These are phyloP conservation scores for Trichophyton schoenleinii DNA, from an alignment of 2,329 filamentous ascomycete species.

Conservation along the genomic window DNA sequence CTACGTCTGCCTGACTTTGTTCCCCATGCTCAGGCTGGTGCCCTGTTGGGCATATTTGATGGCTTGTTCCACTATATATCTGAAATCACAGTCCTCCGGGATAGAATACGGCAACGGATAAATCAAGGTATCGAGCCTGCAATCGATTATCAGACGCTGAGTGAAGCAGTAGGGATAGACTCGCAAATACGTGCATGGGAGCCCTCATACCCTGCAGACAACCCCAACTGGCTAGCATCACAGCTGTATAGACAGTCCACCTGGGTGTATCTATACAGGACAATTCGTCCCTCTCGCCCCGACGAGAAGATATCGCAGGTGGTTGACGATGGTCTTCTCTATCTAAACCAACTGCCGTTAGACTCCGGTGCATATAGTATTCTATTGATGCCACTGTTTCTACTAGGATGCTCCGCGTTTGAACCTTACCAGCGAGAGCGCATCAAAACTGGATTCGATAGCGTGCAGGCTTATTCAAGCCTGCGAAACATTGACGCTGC, in stretches of 20 bases:
- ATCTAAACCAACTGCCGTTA: conserved; percentile 42
- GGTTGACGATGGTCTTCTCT: conserved; percentile 47
- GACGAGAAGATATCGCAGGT: conserved; percentile 44
- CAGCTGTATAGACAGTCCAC: conserved; percentile 51
- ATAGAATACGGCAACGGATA: conserved; percentile 59
- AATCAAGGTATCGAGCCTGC: conserved; percentile 49
- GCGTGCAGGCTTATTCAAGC: conserved; percentile 43
- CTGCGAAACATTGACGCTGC: conserved; percentile 48
- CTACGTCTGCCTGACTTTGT: conserved; percentile 44
- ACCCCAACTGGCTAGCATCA: conserved; percentile 43
- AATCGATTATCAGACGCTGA: conserved; percentile 61
- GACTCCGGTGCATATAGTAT: conserved; percentile 46
- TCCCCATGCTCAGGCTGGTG: conserved; percentile 43
- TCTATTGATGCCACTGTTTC: conserved; percentile 48
- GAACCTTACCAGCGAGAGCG: conserved; percentile 42
- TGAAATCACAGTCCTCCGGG: conserved; percentile 64
- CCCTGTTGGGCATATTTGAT: conserved; percentile 69
- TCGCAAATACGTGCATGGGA: conserved; percentile 61
- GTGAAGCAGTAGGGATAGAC: conserved; percentile 63
- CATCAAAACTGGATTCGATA: conserved; percentile 42
- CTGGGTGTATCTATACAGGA: conserved; percentile 52
- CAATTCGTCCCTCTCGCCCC: conserved; percentile 45
- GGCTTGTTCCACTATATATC: conserved; percentile 68
- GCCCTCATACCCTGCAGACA: conserved; percentile 43
- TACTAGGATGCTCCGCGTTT: conserved; percentile 50